phyloP scores from a whole-genome alignment of 208 protist species.

The Acanthamoeba lenticulata region DNA sequence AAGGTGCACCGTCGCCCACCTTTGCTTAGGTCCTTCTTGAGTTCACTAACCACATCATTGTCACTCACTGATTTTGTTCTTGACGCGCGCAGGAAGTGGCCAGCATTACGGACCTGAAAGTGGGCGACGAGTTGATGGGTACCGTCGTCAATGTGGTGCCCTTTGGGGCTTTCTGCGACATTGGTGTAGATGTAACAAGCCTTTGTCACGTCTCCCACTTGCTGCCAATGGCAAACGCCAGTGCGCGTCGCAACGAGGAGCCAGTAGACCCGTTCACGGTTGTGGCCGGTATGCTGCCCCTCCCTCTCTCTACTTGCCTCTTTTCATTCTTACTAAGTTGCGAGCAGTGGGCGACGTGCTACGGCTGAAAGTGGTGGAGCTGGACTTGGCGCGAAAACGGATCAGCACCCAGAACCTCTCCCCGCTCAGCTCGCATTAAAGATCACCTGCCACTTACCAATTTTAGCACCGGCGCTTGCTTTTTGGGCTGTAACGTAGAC shows the following conservation, averaged over 20 bases:
- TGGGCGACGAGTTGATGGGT: background rate
- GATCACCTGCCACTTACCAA: too few relatives aligned
- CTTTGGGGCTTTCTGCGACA: background rate
- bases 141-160: background rate
- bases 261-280: background rate
- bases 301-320: background rate
- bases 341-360: background rate
- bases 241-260: background rate
- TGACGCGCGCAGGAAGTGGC: background rate
- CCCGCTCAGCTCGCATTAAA: background rate
- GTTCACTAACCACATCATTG: background rate
- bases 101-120: background rate
- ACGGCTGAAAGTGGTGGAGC: background rate
- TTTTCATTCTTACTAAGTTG: background rate
- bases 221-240: background rate
- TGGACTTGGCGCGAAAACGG: background rate
- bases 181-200: background rate
- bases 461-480: too few relatives aligned
- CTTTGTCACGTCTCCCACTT: background rate
- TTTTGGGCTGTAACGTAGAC: too few relatives aligned
- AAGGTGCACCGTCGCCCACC: background rate
- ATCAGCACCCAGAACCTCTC: background rate
- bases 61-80: background rate
- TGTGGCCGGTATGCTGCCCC: background rate
- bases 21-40: background rate